Base-by-base conservation (phyloP, 2,329 filamentous ascomycete genomes). In the Xylariaceae sp. region DNA sequence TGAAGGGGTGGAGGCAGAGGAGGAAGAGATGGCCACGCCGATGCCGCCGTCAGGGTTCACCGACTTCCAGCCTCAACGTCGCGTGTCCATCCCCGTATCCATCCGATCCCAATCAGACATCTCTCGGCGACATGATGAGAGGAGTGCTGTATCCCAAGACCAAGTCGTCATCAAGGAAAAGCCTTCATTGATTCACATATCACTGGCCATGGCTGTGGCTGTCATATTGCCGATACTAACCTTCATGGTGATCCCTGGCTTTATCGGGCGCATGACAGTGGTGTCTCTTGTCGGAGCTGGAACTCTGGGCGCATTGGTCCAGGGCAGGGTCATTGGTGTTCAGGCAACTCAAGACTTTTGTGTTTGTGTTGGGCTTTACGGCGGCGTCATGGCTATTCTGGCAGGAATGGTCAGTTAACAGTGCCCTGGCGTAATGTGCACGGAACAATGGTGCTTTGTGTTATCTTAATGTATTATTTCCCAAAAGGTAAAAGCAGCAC, bases 181-280 rank as follows among this genome's bases (percentile, higher is more conserved):
- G 23, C 37, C 52, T 27, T 53, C 53, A 16, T 46, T 65, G 6
- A 59, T 61, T 4, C 64, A 58, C 2, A 53, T 77, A 3, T 77
- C 80, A 6, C 63, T 76, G 16, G 76, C 79, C 1, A 69, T 81
- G 8, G 79, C 79, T 0, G 71, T 75, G 0, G 77, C 79, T 0
- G 32, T 87, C 2, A 68, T 87, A 5, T 70, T 84, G 0, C 84
- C 85, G 0, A 73, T 86, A 1, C 63, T 87, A 7, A 77, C 81
- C 0, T 88, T 87, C 63, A 68, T 77, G 4, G 73, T 84, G 18
- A 80, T 87, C 16, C 75, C 79, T 0, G 77, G 79, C 5, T 83
- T 86, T 55, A 65, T 79, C 0, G 81, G 79, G 1, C 77, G 84
- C n/a, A 75, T 87, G 58, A 77, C 78, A 0, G 77, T 87, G 2